These are phyloP conservation scores for Talaromyces sp. DNA, from an alignment of 2,329 filamentous ascomycete species.

Conservation along the genomic window DNA sequence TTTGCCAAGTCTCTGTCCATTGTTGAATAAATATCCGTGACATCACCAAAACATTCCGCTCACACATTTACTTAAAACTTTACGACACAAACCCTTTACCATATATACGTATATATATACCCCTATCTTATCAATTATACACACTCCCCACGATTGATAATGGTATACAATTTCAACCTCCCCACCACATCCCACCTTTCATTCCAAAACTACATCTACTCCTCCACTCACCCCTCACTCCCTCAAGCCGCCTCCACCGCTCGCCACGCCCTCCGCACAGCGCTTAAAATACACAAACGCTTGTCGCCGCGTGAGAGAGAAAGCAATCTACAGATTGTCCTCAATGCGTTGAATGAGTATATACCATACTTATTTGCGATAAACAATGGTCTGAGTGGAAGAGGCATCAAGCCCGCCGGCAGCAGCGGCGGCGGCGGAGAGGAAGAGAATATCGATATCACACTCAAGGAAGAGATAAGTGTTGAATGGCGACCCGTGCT, in stretches of 20 bases:
- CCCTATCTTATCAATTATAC: not conserved
- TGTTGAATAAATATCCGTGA: slow-evolving; percentile 18
- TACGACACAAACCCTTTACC: no score
- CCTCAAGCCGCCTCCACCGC: slow-evolving; percentile 78
- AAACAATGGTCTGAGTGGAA: slow-evolving; percentile 65
- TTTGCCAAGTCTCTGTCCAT: not conserved
- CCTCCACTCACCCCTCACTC: slow-evolving; percentile 82
- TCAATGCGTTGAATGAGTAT: slow-evolving; percentile 70
- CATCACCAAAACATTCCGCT: slow-evolving; percentile 20
- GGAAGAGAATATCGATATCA: slow-evolving; percentile 64
- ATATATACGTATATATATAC: not conserved
- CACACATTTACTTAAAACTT: not conserved
- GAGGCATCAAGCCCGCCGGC: slow-evolving; percentile 29
- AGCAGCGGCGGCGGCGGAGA: slow-evolving; percentile 26
- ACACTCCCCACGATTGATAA: slow-evolving; percentile 37
- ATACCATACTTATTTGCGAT: slow-evolving; percentile 79
- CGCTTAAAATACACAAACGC: slow-evolving; percentile 85
- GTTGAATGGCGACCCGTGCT: slow-evolving; percentile 80
- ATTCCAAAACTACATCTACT: slow-evolving; percentile 73
- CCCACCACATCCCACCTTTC: slow-evolving; percentile 87
- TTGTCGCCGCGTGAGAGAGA: slow-evolving; percentile 69
- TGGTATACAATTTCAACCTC: slow-evolving; percentile 86
- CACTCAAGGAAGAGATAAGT: slow-evolving; percentile 65
- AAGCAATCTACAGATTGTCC: slow-evolving; percentile 66
- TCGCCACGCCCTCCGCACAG: slow-evolving; percentile 76